Evolutionary conservation across 2,329 filamentous ascomycete species (phyloP).

Genomic region (Aspergillus unguis): DNA sequence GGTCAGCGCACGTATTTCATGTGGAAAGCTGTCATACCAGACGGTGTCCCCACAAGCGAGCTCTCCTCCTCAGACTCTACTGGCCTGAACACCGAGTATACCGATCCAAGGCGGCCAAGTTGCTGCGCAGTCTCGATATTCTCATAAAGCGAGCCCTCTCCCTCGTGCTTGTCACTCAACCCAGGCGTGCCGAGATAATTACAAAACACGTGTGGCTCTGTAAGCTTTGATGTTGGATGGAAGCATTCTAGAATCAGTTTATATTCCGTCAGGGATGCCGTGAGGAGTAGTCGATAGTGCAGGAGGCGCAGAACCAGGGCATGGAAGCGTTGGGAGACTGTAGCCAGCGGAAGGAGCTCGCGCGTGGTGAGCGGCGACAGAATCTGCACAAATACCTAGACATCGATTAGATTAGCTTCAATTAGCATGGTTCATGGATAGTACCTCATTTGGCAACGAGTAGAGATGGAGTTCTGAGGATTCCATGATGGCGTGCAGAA

Average conservation of each 20-base stretch:
- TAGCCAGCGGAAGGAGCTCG: conserved; percentile 55
- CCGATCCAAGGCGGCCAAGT: conserved; percentile 49
- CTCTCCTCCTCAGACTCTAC: conserved; percentile 52
- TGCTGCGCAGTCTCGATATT: conserved; percentile 26
- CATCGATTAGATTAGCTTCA: neutral
- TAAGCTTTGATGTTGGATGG: conserved; percentile 66
- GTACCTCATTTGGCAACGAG: conserved; percentile 38
- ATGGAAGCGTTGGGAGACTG: conserved; percentile 62
- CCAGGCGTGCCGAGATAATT: conserved; percentile 63
- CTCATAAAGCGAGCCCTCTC: conserved; percentile 37
- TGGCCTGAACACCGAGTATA: conserved; percentile 72
- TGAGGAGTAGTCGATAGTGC: conserved; percentile 60
- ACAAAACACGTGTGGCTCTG: conserved; percentile 67
- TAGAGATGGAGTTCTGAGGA: conserved; percentile 17
- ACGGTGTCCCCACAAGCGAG: neutral
- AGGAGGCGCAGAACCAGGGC: conserved; percentile 61
- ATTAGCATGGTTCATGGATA: neutral
- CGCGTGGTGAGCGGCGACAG: conserved; percentile 50
- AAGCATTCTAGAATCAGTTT: conserved; percentile 75
- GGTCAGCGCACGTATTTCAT: conserved; percentile 8
- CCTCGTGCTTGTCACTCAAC: conserved; percentile 47
- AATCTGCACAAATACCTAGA: conserved; percentile 52
- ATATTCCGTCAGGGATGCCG: conserved; percentile 58
- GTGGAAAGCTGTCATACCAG: neutral
- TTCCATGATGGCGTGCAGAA: neutral